Evolutionary conservation across 2,329 filamentous ascomycete species (phyloP), one percentile per base, ranked within the genome.

Genomic region (Arachnopeziza araneosa): DNA sequence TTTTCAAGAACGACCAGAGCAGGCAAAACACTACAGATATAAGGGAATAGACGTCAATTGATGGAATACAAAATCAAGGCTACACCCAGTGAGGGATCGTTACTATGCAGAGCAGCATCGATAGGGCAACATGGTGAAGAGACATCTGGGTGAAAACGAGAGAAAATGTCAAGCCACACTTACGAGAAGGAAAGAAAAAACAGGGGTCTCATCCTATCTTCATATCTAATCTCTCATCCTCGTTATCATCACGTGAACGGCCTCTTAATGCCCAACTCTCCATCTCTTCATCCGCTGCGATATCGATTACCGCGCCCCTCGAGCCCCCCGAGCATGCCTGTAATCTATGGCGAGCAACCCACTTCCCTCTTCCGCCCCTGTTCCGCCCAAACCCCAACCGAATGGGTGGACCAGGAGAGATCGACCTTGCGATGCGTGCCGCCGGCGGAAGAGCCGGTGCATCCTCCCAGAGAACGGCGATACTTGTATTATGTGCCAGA

Each of bases 401-500:
- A 66, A 65, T 60, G 61, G 63, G 9, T 68, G 67, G 66, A 64
- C 66, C 17, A 60, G 66, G 6, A 91, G 90, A 10, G 91, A 91
- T 67, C 89, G 91, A 22, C 79, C 79, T 48, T 84, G 79, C 64
- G 95, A 78, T 17, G 90, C 86, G 60, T 79, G 68, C 53, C 58
- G 68, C 36, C 62, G 66, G 32, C 59, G 68, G 19, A 69, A 69
- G 56, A 68, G 64, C 52, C 58, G 87, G 73, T 93, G 90, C 76
- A 85, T 91, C 62, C 83, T 89, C 67, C 86, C 91, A 69, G 87
- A 92, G 71, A 86, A 87, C 67, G 83, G 88, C 64, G 80, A 82
- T 48, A 78, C 81, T 66, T 93, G 90, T 74, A 81, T 90, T 62
- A 81, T 90, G 65, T 95, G 90, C 75, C 87, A 90, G 72, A 85